These are phyloP conservation scores for Nemania diffusa DNA, from an alignment of 2,329 filamentous ascomycete species.

Conservation along the genomic window DNA sequence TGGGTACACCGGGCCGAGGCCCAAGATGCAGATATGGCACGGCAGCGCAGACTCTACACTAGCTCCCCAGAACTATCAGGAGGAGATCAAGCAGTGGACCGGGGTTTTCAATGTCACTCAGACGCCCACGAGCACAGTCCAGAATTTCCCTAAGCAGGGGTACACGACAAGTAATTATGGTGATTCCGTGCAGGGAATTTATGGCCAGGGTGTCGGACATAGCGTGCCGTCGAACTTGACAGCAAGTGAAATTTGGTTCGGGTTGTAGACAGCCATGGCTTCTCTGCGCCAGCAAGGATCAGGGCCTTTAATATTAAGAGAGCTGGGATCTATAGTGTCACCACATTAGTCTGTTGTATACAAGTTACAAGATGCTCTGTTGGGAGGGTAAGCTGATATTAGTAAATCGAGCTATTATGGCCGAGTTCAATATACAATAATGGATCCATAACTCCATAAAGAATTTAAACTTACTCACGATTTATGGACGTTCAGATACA, in stretches of 20 bases:
- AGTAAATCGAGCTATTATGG: neutral
- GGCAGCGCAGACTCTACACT: constrained; percentile 63
- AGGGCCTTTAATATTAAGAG: neutral
- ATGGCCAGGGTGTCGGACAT: constrained; percentile 49
- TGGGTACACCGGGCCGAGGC: constrained; percentile 60
- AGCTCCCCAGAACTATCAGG: constrained; percentile 64
- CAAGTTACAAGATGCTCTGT: neutral
- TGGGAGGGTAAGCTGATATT: neutral
- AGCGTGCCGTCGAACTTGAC: constrained; percentile 49
- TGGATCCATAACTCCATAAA: neutral
- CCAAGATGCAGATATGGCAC: constrained; percentile 68
- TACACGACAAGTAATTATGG: constrained; percentile 56
- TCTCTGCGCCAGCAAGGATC: neutral
- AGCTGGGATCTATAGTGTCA: neutral
- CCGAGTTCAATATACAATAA: neutral
- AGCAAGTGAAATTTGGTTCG: constrained; percentile 50
- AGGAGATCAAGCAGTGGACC: constrained; percentile 67
- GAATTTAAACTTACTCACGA: neutral
- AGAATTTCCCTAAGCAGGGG: constrained; percentile 51
- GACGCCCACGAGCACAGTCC: constrained; percentile 44
- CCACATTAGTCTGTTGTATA: constrained; percentile 7
- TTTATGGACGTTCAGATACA: neutral
- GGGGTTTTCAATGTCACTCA: constrained; percentile 58
- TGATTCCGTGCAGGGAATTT: constrained; percentile 51
- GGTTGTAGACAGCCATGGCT: constrained; percentile 33